Conservation (phyloP, 179 eudicot genomes). For the Camellia oleifera region DNA sequence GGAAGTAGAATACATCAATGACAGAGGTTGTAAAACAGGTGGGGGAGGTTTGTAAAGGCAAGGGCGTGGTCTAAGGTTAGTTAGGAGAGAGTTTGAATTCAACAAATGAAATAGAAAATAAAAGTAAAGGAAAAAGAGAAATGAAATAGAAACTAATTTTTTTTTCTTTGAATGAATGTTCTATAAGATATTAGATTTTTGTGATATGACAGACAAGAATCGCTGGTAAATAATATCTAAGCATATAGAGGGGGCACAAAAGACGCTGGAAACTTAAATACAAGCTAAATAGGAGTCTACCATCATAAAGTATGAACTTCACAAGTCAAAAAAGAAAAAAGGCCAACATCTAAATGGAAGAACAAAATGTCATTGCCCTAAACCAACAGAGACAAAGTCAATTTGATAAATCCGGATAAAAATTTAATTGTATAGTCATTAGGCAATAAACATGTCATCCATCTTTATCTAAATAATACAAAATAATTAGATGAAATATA, state of each 20-base stretch:
- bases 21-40: too few species aligned
- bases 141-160: too few species aligned
- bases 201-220: background rate
- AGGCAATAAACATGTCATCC: background rate
- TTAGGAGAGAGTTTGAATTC: too few species aligned
- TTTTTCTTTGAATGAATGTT: background rate
- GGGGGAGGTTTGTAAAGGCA: too few species aligned
- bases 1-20: too few species aligned
- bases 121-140: too few species aligned
- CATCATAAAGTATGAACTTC: background rate
- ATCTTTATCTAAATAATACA: background rate
- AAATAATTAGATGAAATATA: too few species aligned
- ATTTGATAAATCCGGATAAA: background rate
- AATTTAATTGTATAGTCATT: background rate
- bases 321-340: background rate
- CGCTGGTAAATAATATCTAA: background rate
- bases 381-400: background rate
- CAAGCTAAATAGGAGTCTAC: background rate
- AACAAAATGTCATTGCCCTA: background rate
- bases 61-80: too few species aligned
- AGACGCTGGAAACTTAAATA: background rate
- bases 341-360: background rate
- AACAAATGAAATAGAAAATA: too few species aligned
- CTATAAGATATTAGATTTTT: background rate
- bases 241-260: background rate